Base-by-base conservation (phyloP, 352 stramenopile species). In the Peronosclerospora sorghi region DNA sequence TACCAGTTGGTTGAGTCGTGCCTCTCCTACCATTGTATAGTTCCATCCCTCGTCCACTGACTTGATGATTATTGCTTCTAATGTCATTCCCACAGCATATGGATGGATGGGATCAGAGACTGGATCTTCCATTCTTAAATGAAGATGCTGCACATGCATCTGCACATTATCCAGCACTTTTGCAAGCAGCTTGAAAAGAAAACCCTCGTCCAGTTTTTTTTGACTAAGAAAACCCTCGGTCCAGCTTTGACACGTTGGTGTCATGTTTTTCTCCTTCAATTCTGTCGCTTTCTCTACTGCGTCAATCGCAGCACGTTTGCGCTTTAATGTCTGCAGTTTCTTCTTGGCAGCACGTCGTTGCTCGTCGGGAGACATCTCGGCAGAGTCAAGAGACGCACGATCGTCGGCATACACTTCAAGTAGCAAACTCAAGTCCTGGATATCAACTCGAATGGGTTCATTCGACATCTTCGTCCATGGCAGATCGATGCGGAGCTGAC, bases 141-240 rank as follows among this genome's bases (percentile, higher is more conserved):
- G 78, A 18, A 88, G 59, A 45, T 84, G 71, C 51, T 86, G 75
- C 19, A 91, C 62, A 13, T 85, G 69, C 1, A 91, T 50, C 39
- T 91, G 78, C 32, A 91, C 65, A n/a, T 91, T 91, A 54, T 91
- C 78, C 30, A 91, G 65, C 39, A 76, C 59, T 38, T 91, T 91
- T 23, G 83, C 66, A 13, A 87, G 49, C 41, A 91, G 56, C 40
- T 87, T 86, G 48, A 84, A 81, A 1, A n/a, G n/a, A n/a, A n/a
- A n/a, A n/a, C n/a, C n/a, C n/a, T n/a, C n/a, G n/a, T n/a, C n/a
- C n/a, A n/a, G n/a, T n/a, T n/a, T n/a, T n/a, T n/a, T n/a, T n/a
- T n/a, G n/a, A n/a, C n/a, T n/a, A n/a, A 85, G 48, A 37, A 91
- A 75, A 30, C 71, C 84, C 60, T 87, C 68, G 36, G 72, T 86